Evolutionary conservation across 208 protist genomes (phyloP), one percentile per base, ranked within the genome.

Genomic region (Porcisia deanei): DNA sequence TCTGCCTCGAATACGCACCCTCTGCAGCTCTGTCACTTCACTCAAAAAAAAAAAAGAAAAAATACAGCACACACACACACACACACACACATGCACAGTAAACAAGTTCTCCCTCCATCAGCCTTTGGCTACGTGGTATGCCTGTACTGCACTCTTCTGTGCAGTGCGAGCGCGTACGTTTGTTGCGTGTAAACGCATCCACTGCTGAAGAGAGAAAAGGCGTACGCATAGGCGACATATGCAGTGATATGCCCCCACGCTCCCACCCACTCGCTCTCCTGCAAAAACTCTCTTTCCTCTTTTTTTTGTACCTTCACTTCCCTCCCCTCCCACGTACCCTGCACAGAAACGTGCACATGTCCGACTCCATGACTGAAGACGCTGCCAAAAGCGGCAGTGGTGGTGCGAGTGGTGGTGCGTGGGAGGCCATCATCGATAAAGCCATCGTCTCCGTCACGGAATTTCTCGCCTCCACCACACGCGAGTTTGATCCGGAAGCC

Each of bases 371-470:
- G 12, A 69, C 55, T 18, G 39, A 52, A 18, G 22, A n/a, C 66
- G 47, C 47, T 71, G 47, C 20, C 53, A 30, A 77, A 6, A 54
- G 16, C 47, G 22, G 45, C 49, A 30, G 43, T 22, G 73, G 43
- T 22, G 73, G 60, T 22, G n/a, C 37, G n/a, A 34, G 30, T 57
- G 66, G 86, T 25, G 85, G 83, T 14, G 88, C 85, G 39, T 94
- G 89, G 88, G 85, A 89, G 73, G 76, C 77, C 34, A 79, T 96
- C 22, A 59, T 96, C n/a, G 90, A 96, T 43, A 83, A 84, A 71
- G 92, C 90, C 4, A 22, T 70, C 20, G 53, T 85, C 34, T 76
- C 88, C 57, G 85, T 96, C 49, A 70, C 83, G 20, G 84, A 88
- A 34, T 92, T 90, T 71, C 65, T 96, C n/a, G 64, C 83, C 8